Conservation (phyloP, 2,329 filamentous ascomycete genomes). For the Aureobasidium sp. region DNA sequence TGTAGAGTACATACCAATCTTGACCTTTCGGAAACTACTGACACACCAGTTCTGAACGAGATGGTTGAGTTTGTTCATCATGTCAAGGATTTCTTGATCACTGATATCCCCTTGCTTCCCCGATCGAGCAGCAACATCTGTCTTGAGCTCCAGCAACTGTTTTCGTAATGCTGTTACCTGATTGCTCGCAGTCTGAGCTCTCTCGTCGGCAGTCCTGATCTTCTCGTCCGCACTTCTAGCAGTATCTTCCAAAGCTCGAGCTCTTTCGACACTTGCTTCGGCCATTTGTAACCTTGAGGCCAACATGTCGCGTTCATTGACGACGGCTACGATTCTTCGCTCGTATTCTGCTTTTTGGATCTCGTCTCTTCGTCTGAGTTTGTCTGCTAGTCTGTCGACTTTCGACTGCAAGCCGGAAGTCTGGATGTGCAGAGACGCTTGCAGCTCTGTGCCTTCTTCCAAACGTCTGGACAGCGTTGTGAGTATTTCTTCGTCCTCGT, state of each 20-base stretch:
- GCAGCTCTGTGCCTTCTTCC: neutral
- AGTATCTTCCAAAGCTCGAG: neutral
- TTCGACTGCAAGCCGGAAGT: neutral
- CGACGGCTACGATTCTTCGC: neutral
- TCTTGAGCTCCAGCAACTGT: slow-evolving; percentile 62
- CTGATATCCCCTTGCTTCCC: slow-evolving; percentile 60
- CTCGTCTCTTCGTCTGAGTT: neutral
- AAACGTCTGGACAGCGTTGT: neutral
- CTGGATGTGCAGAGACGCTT: neutral
- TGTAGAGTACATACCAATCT: slow-evolving; percentile 34
- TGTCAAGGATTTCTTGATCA: slow-evolving; percentile 60
- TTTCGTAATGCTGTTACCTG: slow-evolving; percentile 52
- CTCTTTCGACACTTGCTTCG: neutral
- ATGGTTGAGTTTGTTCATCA: slow-evolving; percentile 54
- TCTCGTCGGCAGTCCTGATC: neutral
- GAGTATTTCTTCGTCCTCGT: neutral
- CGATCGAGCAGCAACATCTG: slow-evolving; percentile 56
- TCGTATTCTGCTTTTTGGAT: slow-evolving; percentile 7
- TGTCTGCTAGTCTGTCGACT: neutral
- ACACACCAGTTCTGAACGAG: slow-evolving; percentile 70
- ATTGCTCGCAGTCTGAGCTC: neutral
- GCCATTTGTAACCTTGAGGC: neutral
- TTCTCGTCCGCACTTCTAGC: neutral
- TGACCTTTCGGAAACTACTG: slow-evolving; percentile 58
- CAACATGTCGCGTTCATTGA: neutral